Conservation (phyloP, 352 stramenopile species). For the Pythium grandisporangium region DNA sequence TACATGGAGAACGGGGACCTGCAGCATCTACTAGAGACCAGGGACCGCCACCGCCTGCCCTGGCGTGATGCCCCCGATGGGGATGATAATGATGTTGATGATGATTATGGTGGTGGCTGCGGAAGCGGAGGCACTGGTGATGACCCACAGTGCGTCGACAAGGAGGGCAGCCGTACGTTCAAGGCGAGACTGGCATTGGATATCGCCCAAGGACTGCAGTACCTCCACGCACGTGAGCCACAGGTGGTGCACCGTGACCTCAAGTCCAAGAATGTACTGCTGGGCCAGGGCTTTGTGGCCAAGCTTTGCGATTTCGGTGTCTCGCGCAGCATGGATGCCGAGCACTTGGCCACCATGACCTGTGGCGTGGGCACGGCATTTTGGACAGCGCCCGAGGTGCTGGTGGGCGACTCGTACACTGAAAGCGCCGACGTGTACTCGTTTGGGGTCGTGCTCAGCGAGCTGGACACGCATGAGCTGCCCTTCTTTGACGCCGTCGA, state of each 20-base stretch:
- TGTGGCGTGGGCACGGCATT: conserved; percentile 21
- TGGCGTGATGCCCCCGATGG: conserved; percentile 2
- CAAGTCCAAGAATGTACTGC: conserved; percentile 19
- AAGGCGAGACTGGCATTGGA: conserved; percentile 17
- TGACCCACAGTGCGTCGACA: too few species aligned
- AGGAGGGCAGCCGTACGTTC: too few species aligned
- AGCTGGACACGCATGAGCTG: conserved; percentile 17
- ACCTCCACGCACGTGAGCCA: conserved; percentile 14
- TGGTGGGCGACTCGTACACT: conserved; percentile 24
- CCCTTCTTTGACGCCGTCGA: conserved; percentile 15
- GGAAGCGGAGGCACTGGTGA: too few species aligned
- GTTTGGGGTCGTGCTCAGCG: conserved; percentile 22
- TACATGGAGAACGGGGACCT: conserved; percentile 19
- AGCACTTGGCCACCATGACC: conserved; percentile 19
- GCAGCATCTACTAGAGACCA: conserved; percentile 5
- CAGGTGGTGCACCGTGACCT: conserved; percentile 18
- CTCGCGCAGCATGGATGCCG: conserved; percentile 13
- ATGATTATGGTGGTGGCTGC: neutral
- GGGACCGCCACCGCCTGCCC: conserved; percentile 1
- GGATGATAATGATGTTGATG: neutral
- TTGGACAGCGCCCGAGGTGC: conserved; percentile 37
- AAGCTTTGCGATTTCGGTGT: conserved; percentile 36
- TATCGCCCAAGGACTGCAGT: conserved; percentile 11
- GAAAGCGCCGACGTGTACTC: conserved; percentile 24
- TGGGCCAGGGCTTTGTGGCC: conserved; percentile 16